Conservation (phyloP, 2,329 filamentous ascomycete genomes). For the Myriosclerotinia curreyana region DNA sequence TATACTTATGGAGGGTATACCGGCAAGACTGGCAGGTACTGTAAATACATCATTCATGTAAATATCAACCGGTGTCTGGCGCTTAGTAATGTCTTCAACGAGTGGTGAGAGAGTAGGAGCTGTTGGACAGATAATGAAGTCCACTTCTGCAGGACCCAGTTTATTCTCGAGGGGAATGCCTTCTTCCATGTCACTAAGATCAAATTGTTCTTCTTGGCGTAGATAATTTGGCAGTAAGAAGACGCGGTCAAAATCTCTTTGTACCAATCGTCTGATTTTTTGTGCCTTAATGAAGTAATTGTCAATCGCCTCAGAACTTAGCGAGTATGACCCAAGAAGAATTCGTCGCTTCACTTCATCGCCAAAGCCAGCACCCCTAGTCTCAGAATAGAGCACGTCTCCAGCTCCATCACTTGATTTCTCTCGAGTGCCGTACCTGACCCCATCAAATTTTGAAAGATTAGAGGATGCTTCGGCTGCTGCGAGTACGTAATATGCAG, state of each 20-base stretch:
- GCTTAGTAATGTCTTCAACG: conserved; percentile 53
- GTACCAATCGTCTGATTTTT: conserved; percentile 77
- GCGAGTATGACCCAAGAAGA: conserved; percentile 81
- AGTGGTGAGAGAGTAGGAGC: conserved; percentile 72
- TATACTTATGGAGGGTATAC: conserved; percentile 82
- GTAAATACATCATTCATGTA: conserved; percentile 97
- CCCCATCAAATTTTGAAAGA: conserved; percentile 91
- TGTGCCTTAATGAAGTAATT: conserved; percentile 98
- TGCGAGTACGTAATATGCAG: conserved; percentile 92
- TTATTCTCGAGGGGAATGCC: conserved; percentile 52
- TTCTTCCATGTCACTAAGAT: conserved; percentile 59
- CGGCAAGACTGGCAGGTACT: conserved; percentile 88
- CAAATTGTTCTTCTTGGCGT: conserved; percentile 50
- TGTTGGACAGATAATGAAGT: conserved; percentile 85
- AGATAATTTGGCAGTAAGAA: conserved; percentile 72
- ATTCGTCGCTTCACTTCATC: conserved; percentile 83
- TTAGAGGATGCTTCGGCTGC: conserved; percentile 95
- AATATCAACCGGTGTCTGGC: conserved; percentile 60
- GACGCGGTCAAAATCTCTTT: conserved; percentile 78
- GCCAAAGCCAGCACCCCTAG: conserved; percentile 73
- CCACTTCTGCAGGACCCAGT: conserved; percentile 62
- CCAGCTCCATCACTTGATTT: conserved; percentile 51
- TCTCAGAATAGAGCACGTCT: conserved; percentile 71
- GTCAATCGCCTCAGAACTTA: conserved; percentile 86
- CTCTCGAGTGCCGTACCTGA: conserved; percentile 69